These are phyloP conservation scores for Musa schizocarpa DNA, from an alignment of 176 grass and related monocot genomes.

Conservation along the genomic window DNA sequence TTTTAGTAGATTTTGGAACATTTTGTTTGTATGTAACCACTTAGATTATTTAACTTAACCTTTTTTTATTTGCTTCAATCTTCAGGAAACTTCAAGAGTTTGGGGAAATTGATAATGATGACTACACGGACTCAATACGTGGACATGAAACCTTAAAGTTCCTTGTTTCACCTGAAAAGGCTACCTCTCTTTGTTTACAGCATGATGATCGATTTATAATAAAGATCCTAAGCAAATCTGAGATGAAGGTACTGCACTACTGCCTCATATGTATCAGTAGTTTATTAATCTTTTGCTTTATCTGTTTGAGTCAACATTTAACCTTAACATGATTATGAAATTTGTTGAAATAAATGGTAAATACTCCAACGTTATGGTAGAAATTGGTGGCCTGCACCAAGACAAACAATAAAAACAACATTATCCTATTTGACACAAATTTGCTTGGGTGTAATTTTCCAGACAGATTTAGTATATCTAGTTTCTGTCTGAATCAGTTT, in stretches of 20 bases:
- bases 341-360: neutral
- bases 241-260: neutral
- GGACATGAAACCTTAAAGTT: slow-evolving; percentile 7
- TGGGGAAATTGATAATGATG: neutral
- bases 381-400: neutral
- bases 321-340: neutral
- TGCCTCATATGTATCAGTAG: neutral
- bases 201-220: slow-evolving; percentile 4
- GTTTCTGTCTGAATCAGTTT: too few relatives aligned
- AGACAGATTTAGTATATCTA: too few relatives aligned
- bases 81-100: slow-evolving; percentile 12
- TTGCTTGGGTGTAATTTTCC: too few relatives aligned
- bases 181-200: neutral
- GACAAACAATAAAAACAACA: too few relatives aligned
- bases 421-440: too few relatives aligned
- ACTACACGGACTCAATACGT: neutral
- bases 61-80: neutral
- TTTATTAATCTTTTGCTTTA: neutral
- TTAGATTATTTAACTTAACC: neutral
- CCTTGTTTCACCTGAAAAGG: neutral
- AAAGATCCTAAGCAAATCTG: slow-evolving; percentile 1
- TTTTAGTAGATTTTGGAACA: neutral
- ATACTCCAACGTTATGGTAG: neutral
- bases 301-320: neutral
- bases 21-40: neutral